Conservation (phyloP, 23 red algal genomes). For the Gracilaria gracilis region DNA sequence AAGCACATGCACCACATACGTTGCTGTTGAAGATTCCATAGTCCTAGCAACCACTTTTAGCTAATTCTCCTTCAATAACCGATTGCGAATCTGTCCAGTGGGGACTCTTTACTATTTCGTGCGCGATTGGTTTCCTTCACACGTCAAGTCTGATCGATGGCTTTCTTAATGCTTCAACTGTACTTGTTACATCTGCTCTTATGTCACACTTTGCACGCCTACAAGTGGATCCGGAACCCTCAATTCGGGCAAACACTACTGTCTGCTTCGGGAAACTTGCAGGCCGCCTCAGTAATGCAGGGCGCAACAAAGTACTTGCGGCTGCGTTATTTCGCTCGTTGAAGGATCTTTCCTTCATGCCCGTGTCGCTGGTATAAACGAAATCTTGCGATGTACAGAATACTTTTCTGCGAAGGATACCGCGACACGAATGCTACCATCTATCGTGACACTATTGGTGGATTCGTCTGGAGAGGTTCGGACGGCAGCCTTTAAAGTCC, state of each 20-base stretch:
- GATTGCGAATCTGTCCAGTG: constrained; percentile 79
- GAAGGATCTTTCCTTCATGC: constrained; percentile 94
- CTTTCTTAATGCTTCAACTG: constrained; percentile 75
- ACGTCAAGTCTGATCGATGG: constrained; percentile 80
- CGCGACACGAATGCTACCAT: constrained; percentile 76
- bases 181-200: constrained; percentile 93
- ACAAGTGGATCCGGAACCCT: constrained; percentile 94
- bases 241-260: constrained; percentile 98
- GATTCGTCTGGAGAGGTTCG: constrained; percentile 79
- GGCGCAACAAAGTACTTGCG: constrained; percentile 89
- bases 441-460: constrained; percentile 65
- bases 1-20: constrained; percentile 69
- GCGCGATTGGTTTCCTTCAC: constrained; percentile 94
- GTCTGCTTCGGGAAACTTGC: constrained; percentile 96
- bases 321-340: constrained; percentile 92
- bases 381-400: constrained; percentile 67
- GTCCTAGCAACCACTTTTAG: constrained; percentile 71
- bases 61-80: constrained; percentile 33
- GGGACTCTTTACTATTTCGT: constrained; percentile 87
- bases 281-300: constrained; percentile 56
- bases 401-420: constrained; percentile 74
- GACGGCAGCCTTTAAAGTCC: constrained; percentile 64
- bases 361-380: constrained; percentile 77
- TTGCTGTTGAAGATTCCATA: constrained; percentile 89
- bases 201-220: constrained; percentile 94